phyloP scores from a whole-genome alignment of 176 grass and related monocot genomes.

The Microstegium vimineum region DNA sequence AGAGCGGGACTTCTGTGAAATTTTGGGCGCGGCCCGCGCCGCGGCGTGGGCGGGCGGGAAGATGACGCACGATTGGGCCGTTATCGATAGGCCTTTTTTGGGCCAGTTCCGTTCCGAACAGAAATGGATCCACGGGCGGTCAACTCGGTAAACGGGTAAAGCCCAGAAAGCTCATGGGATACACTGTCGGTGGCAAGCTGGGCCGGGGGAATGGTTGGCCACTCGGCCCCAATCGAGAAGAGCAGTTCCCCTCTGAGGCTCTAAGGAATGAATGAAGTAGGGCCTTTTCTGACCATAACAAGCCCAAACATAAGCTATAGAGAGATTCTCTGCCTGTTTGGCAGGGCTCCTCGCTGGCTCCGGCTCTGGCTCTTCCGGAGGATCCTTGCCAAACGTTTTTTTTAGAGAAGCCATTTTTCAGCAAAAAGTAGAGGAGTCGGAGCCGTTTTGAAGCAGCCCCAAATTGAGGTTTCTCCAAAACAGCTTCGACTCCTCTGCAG shows the following conservation, averaged over 20 bases:
- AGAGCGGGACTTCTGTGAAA: neutral
- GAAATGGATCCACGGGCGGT: neutral
- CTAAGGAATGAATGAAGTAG: neutral
- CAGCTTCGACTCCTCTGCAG: too few relatives aligned
- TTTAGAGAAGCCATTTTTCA: too few relatives aligned
- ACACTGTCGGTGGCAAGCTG: neutral
- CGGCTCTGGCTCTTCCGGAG: too few relatives aligned
- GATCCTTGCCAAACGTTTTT: too few relatives aligned
- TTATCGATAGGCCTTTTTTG: neutral
- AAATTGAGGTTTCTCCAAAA: too few relatives aligned
- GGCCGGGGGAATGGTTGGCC: neutral
- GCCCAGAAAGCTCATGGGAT: neutral
- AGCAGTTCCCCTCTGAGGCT: too few relatives aligned
- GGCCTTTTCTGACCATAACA: neutral
- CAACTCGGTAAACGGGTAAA: neutral
- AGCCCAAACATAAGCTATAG: neutral
- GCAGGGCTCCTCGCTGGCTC: too few relatives aligned
- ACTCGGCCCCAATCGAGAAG: neutral
- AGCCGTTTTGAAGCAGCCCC: too few relatives aligned
- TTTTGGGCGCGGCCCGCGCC: constrained; percentile 18
- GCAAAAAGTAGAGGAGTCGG: too few relatives aligned
- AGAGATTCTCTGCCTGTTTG: too few relatives aligned
- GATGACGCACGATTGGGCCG: neutral
- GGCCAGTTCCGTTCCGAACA: neutral
- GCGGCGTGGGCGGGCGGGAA: neutral